A percentile compares a stretch with the other conserved stretches of the same genome.
Conservation (phyloP, 2,329 filamentous ascomycete species). For the Pseudovirgaria hyperparasitica region DNA sequence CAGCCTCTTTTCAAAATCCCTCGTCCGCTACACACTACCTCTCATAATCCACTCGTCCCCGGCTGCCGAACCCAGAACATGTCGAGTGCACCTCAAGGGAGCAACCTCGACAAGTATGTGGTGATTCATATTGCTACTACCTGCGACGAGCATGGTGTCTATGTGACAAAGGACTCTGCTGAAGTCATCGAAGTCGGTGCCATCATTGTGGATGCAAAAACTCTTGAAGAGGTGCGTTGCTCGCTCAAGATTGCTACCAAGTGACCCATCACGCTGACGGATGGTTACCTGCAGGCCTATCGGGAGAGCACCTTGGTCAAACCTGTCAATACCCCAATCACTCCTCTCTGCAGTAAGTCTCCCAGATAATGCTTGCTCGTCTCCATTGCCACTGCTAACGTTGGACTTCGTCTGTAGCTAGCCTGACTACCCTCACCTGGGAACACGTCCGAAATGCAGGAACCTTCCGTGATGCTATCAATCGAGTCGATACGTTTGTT, state of each 20-base stretch:
- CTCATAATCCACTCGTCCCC: conserved; percentile 3
- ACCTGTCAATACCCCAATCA: conserved; percentile 97
- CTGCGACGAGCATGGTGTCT: conserved; percentile 97
- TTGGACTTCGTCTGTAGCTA: conserved; percentile 47
- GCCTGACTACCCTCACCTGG: conserved; percentile 95
- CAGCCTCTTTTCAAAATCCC: no score
- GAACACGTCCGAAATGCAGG: conserved; percentile 97
- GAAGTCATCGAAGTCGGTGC: conserved; percentile 99
- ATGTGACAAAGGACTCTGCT: conserved; percentile 97
- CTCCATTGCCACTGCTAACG: conserved; percentile 15
- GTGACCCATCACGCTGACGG: conserved; percentile 15
- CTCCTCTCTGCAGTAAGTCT: conserved; percentile 88
- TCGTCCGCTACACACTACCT: conserved; percentile 2
- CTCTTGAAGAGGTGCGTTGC: conserved; percentile 66
- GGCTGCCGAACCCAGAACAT: conserved; percentile 4
- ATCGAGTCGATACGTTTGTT: conserved; percentile 86
- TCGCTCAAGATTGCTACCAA: conserved; percentile 5
- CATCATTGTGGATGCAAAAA: conserved; percentile 88
- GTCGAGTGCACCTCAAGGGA: conserved; percentile 19
- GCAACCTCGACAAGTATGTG: conserved; percentile 77
- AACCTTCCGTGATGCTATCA: conserved; percentile 92
- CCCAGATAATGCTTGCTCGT: conserved; percentile 2
- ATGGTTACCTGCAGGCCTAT: conserved; percentile 52
- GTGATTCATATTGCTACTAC: conserved; percentile 98
- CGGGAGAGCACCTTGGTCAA: conserved; percentile 95